A percentile compares a stretch with the other conserved stretches of the same genome.
Evolutionary conservation across 805 yeast species (phyloP).

Genomic region (Saccharomycodes ludwigii): DNA sequence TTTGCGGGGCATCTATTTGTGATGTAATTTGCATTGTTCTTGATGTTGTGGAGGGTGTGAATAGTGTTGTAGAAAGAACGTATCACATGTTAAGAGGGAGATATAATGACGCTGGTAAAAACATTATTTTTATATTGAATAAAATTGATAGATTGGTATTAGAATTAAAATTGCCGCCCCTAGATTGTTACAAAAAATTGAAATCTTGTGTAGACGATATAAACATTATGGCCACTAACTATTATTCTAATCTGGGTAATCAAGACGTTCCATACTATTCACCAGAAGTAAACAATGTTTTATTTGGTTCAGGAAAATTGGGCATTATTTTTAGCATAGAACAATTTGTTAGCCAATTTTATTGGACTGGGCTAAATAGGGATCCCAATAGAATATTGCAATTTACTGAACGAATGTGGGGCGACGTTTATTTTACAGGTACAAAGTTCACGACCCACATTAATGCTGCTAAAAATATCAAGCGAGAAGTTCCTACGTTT

Average conservation of each 20-base stretch:
- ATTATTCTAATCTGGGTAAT: too few relatives aligned
- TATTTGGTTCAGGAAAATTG: conserved; percentile 60
- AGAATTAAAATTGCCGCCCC: conserved; percentile 65
- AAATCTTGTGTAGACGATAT: conserved; percentile 47
- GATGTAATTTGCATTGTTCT: conserved; percentile 44
- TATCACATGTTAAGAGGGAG: conserved; percentile 31
- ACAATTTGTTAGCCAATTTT: conserved; percentile 48
- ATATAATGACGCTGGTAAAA: conserved; percentile 36
- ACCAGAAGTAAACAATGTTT: conserved; percentile 54
- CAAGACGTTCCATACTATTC: conserved; percentile 28
- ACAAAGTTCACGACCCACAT: conserved; percentile 36
- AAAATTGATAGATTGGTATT: conserved; percentile 78
- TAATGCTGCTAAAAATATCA: conserved; percentile 17
- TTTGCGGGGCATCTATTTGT: conserved; percentile 49
- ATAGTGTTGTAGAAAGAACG: conserved; percentile 36
- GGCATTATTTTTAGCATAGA: conserved; percentile 53
- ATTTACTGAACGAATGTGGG: conserved; percentile 62
- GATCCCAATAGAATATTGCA: conserved; percentile 22
- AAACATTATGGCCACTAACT: conserved; percentile 46
- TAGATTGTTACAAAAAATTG: conserved; percentile 61
- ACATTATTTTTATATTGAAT: conserved; percentile 53
- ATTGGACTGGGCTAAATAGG: conserved; percentile 23
- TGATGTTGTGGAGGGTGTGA: conserved; percentile 77
- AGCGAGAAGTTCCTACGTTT: conserved; percentile 33
- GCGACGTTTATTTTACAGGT: conserved; percentile 41